These are phyloP conservation scores for Hansenula lynferdii DNA, from an alignment of 1,139 yeast species.

Conservation along the genomic window DNA sequence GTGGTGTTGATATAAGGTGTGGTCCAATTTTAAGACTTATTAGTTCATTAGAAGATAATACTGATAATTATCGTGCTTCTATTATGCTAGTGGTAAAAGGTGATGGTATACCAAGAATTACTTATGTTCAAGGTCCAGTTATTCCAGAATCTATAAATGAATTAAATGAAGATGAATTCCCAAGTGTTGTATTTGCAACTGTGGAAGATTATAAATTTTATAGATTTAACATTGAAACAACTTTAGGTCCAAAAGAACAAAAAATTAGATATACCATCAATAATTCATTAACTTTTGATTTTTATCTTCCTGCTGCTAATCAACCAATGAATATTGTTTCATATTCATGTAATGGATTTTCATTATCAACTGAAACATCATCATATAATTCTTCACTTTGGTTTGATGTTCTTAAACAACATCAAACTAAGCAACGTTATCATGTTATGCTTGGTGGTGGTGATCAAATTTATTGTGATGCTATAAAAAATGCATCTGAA, in stretches of 20 bases:
- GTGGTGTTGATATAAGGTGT: constrained; percentile 49
- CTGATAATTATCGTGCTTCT: constrained; percentile 56
- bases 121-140: constrained; percentile 24
- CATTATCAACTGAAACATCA: constrained; percentile 63
- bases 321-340: constrained; percentile 78
- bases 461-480: constrained; percentile 89
- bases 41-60: constrained; percentile 48
- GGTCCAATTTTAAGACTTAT: constrained; percentile 75
- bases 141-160: constrained; percentile 8
- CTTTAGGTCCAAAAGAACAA: constrained; percentile 46
- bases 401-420: constrained; percentile 76
- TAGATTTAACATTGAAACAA: constrained; percentile 54
- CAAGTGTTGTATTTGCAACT: constrained; percentile 36
- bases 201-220: constrained; percentile 54
- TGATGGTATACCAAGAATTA: constrained; percentile 21
- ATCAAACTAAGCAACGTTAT: constrained; percentile 51
- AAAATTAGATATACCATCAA: constrained; percentile 57
- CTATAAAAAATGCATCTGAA: constrained; percentile 57
- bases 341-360: constrained; percentile 92
- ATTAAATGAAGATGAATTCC: constrained; percentile 38
- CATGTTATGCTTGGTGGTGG: constrained; percentile 99
- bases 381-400: constrained; percentile 73
- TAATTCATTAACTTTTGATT: constrained; percentile 33
- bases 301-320: constrained; percentile 50
- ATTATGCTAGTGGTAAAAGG: constrained; percentile 48